A percentile compares a stretch with the other conserved stretches of the same genome.
Conservation (phyloP, 805 yeast species). For the Scheffersomyces stipitis region DNA sequence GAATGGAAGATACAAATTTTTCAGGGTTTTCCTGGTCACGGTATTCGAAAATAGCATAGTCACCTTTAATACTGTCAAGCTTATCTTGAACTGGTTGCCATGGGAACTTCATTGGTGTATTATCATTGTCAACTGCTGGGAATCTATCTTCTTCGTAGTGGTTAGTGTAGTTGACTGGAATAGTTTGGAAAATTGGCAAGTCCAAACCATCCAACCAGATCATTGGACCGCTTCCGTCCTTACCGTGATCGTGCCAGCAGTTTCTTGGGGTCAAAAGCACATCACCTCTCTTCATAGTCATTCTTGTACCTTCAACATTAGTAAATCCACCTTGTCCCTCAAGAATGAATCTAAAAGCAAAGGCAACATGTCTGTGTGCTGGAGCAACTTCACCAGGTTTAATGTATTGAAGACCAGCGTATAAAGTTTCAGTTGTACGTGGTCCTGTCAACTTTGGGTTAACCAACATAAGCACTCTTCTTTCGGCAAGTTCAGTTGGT, state of each 20-base stretch:
- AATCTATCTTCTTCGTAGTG: constrained; percentile 10
- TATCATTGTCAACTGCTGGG: constrained; percentile 7
- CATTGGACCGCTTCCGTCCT: constrained; percentile 6
- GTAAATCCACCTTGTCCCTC: constrained; percentile 14
- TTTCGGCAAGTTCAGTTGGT: constrained; percentile 12
- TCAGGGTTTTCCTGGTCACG: background rate
- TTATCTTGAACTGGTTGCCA: constrained; percentile 7
- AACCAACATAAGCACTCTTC: constrained; percentile 12
- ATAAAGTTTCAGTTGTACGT: constrained; percentile 13
- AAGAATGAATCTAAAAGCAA: constrained; percentile 12
- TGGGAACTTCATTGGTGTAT: constrained; percentile 9
- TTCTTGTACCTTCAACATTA: constrained; percentile 10
- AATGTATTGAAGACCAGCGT: constrained; percentile 13
- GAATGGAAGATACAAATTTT: constrained; percentile 5
- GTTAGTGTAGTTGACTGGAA: constrained; percentile 12
- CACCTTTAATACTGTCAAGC: constrained; percentile 8
- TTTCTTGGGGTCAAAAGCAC: constrained; percentile 12
- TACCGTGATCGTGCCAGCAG: constrained; percentile 14
- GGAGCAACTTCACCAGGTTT: constrained; percentile 14
- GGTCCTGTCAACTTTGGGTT: constrained; percentile 13
- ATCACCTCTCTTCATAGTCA: constrained; percentile 12
- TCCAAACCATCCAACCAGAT: constrained; percentile 12
- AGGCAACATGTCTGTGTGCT: constrained; percentile 13
- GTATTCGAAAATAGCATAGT: constrained; percentile 9
- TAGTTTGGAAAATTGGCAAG: constrained; percentile 12